Conservation (phyloP, 805 yeast species). For the Myxozyma melibiosi region DNA sequence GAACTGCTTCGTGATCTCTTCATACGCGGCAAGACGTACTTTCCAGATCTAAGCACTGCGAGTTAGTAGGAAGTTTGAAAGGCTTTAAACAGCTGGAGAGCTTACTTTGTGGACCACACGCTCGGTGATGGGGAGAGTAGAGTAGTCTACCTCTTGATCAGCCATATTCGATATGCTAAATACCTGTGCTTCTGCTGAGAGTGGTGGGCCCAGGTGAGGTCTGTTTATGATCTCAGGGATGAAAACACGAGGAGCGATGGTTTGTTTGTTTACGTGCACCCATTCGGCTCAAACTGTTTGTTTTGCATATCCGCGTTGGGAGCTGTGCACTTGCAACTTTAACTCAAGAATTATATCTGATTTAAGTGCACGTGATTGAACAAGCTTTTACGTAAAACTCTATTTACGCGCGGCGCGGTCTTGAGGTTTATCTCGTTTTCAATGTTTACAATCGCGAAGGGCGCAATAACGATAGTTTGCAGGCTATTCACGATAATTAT, state of each 20-base stretch:
- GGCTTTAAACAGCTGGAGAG: slow-evolving; percentile 11
- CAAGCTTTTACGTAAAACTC: too few species aligned
- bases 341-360: too few species aligned
- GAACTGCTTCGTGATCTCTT: slow-evolving; percentile 59
- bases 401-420: too few species aligned
- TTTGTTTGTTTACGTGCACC: slow-evolving; percentile 18
- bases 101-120: slow-evolving; percentile 64
- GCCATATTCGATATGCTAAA: slow-evolving; percentile 36
- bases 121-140: slow-evolving; percentile 65
- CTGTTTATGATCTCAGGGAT: background rate
- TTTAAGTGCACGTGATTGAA: too few species aligned
- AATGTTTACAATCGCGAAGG: too few species aligned
- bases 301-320: background rate
- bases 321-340: too few species aligned
- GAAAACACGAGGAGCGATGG: background rate
- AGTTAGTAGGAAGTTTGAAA: background rate
- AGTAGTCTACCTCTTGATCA: slow-evolving; percentile 60
- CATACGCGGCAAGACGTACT: slow-evolving; percentile 79
- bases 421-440: too few species aligned
- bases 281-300: background rate
- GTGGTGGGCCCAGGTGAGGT: background rate
- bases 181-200: background rate
- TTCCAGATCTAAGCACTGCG: slow-evolving; percentile 61
- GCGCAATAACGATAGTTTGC: too few species aligned
- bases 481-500: too few species aligned